These are phyloP conservation scores for Podosphaera aphanis DNA, from an alignment of 2,329 filamentous ascomycete genomes.

Conservation along the genomic window DNA sequence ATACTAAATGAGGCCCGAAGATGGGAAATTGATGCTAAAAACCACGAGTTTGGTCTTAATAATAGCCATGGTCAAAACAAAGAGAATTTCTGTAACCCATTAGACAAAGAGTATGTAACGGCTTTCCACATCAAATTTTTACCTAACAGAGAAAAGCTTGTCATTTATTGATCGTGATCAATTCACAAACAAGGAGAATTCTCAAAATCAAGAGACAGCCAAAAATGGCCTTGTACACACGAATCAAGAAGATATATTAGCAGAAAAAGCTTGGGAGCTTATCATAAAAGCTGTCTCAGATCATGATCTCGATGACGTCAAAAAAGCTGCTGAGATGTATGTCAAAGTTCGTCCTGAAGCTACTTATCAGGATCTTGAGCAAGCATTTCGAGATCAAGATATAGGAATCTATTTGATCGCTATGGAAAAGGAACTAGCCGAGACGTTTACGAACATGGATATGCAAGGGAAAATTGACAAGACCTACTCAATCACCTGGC, in stretches of 20 bases:
- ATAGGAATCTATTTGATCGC: conserved; percentile 39
- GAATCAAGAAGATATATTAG: conserved; percentile 25
- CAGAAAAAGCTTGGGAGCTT: conserved; percentile 34
- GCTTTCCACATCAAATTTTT: no score
- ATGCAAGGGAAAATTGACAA: conserved; percentile 43
- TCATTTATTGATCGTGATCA: no score
- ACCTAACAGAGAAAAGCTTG: no score
- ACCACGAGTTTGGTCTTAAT: no score
- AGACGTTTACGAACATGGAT: conserved; percentile 46
- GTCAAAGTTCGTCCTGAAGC: conserved; percentile 33
- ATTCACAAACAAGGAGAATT: not conserved
- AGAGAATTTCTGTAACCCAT: no score
- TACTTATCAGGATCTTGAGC: conserved; percentile 37
- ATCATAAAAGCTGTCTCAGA: conserved; percentile 28
- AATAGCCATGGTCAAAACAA: no score
- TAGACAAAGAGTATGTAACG: no score
- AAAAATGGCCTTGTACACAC: conserved; percentile 27
- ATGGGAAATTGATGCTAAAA: no score
- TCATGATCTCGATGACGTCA: conserved; percentile 37
- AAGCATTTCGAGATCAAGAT: conserved; percentile 28
- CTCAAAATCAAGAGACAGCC: not conserved
- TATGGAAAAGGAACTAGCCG: conserved; percentile 29
- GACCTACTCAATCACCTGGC: conserved; percentile 39
- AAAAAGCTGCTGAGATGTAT: conserved; percentile 34
- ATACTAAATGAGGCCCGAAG: no score